A percentile compares a stretch with the other conserved stretches of the same genome.
phyloP scores from a whole-genome alignment of 169 alveolate species.

The Amoebophrya sp. region DNA sequence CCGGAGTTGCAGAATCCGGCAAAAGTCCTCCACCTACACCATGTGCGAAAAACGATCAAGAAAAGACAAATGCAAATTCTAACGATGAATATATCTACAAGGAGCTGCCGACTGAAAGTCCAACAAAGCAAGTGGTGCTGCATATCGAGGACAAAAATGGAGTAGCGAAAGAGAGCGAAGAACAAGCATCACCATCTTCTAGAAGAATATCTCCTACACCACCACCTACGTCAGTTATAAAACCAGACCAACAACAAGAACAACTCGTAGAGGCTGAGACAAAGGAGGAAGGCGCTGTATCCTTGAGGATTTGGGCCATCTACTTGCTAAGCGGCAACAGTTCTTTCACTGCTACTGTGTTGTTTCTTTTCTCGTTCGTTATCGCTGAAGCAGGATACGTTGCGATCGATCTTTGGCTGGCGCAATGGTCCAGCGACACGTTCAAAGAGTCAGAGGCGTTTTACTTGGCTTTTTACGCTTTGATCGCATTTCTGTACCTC shows the following conservation, averaged over 20 bases:
- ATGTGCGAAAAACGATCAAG: background rate
- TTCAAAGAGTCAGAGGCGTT: background rate
- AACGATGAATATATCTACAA: background rate
- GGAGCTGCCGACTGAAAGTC: background rate
- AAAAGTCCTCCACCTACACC: too few relatives aligned
- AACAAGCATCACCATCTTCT: background rate
- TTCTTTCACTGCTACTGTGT: background rate
- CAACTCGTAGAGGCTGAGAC: background rate
- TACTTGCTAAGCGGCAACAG: background rate
- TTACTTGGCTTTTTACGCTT: background rate
- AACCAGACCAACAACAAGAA: background rate
- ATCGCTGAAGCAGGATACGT: background rate
- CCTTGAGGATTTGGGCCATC: background rate
- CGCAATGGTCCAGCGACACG: background rate
- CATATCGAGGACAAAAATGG: background rate
- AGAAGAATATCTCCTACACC: background rate
- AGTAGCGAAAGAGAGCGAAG: background rate
- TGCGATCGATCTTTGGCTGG: background rate
- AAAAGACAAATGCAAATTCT: background rate
- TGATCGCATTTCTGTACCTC: background rate
- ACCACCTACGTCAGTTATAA: background rate
- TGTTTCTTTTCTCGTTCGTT: background rate
- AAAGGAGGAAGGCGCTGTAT: background rate
- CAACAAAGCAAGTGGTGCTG: background rate
- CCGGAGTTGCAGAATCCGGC: background rate